Evolutionary conservation across 1,139 yeast species (phyloP), one percentile per base, ranked within the genome.

Genomic region (Kluyveromyces sp.): DNA sequence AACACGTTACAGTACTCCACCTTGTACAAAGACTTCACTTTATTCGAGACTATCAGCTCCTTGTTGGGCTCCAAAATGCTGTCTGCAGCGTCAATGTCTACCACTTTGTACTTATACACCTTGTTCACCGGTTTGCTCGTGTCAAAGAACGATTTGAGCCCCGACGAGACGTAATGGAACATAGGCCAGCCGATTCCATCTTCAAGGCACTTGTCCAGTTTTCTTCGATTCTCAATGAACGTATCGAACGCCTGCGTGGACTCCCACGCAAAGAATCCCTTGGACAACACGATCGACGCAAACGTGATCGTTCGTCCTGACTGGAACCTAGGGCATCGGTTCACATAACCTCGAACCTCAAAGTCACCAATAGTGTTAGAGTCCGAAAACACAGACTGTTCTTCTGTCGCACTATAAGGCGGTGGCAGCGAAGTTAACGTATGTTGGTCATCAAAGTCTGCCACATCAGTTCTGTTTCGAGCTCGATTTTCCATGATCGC

Each of bases 181-280:
- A 65, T 35, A 2, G 70, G 70, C 26, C 61, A 46, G 0, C 66
- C 69, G 6, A 11, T 16, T 12, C 39, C 43, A 9, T 19, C 13
- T 2, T 34, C 39, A n/a, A 40, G 33, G 17, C 43, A 34, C 2
- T 43, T 43, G n/a, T 56, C 59, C 20, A 57, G 46, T 22, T 54
- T 54, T 34, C 65, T 51, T 38, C 57, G 55, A 33, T 61, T 60
- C 0, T 50, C 41, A 38, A 58, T 50, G 45, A 51, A 67, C 8
- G 42, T 32, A 12, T 48, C 40, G 20, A 58, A 53, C 2, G 69
- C 55, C 13, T 50, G 46, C 35, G 62, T 64, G 33, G 67, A 46
- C 48, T 65, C 56, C 53, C 65, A 51, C 46, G 58, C 52, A 45
- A 56, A 49, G 50, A 51, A 43, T 47, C 70, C 60, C 48, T 62